phyloP scores from a whole-genome alignment of 1,284 basidiomycete genomes.

The Tetrapyrgos nigripes region DNA sequence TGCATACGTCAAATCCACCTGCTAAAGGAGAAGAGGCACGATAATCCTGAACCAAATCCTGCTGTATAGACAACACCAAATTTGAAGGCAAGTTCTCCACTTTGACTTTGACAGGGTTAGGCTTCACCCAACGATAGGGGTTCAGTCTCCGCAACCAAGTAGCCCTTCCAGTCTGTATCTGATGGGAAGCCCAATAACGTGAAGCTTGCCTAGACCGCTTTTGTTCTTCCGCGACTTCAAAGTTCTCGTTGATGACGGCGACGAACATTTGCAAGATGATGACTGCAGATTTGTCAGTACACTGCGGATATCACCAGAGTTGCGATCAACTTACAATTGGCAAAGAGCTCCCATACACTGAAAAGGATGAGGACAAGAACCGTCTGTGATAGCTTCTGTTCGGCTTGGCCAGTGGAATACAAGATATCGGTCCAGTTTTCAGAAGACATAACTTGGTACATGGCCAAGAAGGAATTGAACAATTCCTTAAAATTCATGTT shows the following conservation, averaged over 20 bases:
- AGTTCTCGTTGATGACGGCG: conserved; percentile 98
- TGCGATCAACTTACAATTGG: conserved; percentile 75
- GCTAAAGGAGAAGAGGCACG: conserved; percentile 44
- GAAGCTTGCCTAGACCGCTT: conserved; percentile 87
- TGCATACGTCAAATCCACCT: conserved; percentile 31
- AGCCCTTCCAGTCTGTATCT: conserved; percentile 56
- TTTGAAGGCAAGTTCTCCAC: conserved; percentile 76
- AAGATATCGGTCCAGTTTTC: conserved; percentile 94
- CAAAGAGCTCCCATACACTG: conserved; percentile 89
- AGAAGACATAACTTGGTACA: conserved; percentile 94
- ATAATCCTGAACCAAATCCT: conserved; percentile 73
- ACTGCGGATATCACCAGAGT: conserved; percentile 7
- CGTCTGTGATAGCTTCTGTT: conserved; percentile 74
- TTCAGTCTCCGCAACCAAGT: conserved; percentile 84
- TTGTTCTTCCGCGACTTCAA: conserved; percentile 90
- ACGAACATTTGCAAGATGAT: conserved; percentile 99
- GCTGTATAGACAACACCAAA: conserved; percentile 79
- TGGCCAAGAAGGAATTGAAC: conserved; percentile 88
- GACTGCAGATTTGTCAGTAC: conserved; percentile 55
- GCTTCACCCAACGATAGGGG: conserved; percentile 85
- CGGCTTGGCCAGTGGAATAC: conserved; percentile 74
- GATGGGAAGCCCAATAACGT: conserved; percentile 65
- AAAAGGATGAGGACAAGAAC: conserved; percentile 82
- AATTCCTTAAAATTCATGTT: conserved; percentile 89
- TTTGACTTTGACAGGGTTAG: conserved; percentile 76